phyloP scores from a whole-genome alignment of 176 grass and related monocot genomes.

The Eragrostis nindensis region DNA sequence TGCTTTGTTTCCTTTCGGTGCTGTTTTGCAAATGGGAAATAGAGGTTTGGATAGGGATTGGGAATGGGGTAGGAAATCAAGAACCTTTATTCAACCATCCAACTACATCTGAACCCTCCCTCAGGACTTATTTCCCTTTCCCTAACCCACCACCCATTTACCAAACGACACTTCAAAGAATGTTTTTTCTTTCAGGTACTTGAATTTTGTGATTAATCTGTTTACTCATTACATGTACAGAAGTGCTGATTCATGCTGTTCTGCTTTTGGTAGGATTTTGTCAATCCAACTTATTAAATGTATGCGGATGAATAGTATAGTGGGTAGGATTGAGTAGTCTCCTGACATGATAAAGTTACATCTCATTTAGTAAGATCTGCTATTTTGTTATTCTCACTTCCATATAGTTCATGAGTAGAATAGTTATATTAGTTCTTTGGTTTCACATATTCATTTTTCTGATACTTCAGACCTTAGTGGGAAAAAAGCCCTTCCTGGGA shows the following conservation, averaged over 20 bases:
- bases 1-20: conserved; percentile 1
- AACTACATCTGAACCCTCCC: no score
- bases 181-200: not conserved
- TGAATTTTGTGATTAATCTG: conserved; percentile 23
- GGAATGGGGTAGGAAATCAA: no score
- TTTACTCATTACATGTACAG: not conserved
- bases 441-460: conserved; percentile 15
- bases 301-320: not conserved
- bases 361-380: conserved; percentile 13
- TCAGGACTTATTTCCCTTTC: no score
- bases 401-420: not conserved
- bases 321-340: conserved; percentile 13
- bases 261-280: conserved; percentile 28
- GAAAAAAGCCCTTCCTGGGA: conserved; percentile 57
- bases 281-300: conserved; percentile 13
- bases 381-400: conserved; percentile 13
- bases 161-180: not conserved
- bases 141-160: no score
- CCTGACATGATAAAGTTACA: not conserved
- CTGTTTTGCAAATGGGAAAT: no score
- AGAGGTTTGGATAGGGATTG: no score
- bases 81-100: no score
- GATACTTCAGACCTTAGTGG: conserved; percentile 50
- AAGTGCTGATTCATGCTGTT: not conserved
- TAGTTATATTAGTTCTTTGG: not conserved